Evolutionary conservation across 2,329 filamentous ascomycete genomes (phyloP), one percentile per base, ranked within the genome.

Genomic region (Sarocladium kiliense): DNA sequence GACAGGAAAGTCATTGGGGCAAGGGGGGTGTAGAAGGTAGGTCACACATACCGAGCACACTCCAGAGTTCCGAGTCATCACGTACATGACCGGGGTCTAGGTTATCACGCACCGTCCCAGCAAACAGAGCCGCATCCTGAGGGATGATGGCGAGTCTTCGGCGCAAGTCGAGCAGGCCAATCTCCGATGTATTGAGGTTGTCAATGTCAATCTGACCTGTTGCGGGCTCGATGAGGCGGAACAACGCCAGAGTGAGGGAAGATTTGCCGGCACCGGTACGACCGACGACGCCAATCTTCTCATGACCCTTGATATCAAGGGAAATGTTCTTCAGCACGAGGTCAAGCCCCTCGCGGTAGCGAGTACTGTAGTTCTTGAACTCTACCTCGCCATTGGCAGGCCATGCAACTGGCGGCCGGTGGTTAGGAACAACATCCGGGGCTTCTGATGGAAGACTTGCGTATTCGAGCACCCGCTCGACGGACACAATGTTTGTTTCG

Each of bases 401-500:
- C 94, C 94, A 99, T 64, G 89, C 89, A 59, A 91, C 89, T 10
- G 91, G 86, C 39, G 94, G 93, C 50, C 93, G 81, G 68, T 89
- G 87, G 71, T 90, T 88, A 66, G 89, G 88, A 63, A 97, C 88
- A 61, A 97, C 90, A 69, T 99, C 94, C 7, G 92, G 91, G 53
- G 94, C 93, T 75, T 99, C 94, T 70, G 88, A 94, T 25, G 93
- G 92, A 59, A 99, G 80, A 53, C 83, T 81, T 56, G 93, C 90
- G 73, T 99, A 99, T 72, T 99, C 95, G 51, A 99, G 85, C 49
- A 99, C 92, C 66, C 94, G 88, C 79, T 99, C 94, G 36, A 99
- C 94, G 10, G 93, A 96, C 45, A 99, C 93, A 66, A 99, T 99
- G 72, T 99, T 99, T n/a, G 93, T 97, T 78, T 99, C 95, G n/a